phyloP scores from a whole-genome alignment of 2,329 filamentous ascomycete genomes.

The Colletotrichum filicis region DNA sequence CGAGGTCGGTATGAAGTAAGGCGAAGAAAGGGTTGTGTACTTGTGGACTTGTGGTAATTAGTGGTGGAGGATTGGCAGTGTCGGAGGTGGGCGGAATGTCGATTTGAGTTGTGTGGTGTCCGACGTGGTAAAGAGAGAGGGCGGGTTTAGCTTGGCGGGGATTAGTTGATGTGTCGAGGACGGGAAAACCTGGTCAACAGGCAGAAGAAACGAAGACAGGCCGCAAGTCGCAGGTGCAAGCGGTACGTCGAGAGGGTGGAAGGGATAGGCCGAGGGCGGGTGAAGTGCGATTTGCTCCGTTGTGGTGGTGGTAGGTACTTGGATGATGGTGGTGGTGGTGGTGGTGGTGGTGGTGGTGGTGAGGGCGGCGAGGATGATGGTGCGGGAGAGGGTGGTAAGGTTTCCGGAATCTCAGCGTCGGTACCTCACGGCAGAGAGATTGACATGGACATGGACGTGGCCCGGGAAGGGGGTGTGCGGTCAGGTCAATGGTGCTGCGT shows the following conservation, averaged over 20 bases:
- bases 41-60: constrained; percentile 1
- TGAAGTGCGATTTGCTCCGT: background rate
- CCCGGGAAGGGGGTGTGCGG: constrained; percentile 8
- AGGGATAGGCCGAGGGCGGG: background rate
- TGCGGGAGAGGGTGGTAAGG: background rate
- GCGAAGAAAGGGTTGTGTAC: background rate
- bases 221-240: background rate
- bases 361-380: background rate
- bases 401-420: background rate
- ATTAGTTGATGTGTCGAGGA: constrained; percentile 8
- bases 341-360: background rate
- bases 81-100: constrained; percentile 11
- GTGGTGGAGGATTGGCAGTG: background rate
- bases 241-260: background rate
- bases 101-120: background rate
- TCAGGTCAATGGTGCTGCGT: constrained; percentile 8
- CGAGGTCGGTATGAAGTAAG: constrained; percentile 31
- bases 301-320: background rate
- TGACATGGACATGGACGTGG: constrained; percentile 25
- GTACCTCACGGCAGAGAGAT: background rate
- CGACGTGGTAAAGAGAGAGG: constrained; percentile 4
- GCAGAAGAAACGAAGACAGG: constrained; percentile 33
- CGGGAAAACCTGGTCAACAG: constrained; percentile 32
- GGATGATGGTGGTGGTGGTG: background rate
- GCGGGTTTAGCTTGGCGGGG: constrained; percentile 21